Conservation (phyloP, 306 rosid species). For the Acmispon strigosus region DNA sequence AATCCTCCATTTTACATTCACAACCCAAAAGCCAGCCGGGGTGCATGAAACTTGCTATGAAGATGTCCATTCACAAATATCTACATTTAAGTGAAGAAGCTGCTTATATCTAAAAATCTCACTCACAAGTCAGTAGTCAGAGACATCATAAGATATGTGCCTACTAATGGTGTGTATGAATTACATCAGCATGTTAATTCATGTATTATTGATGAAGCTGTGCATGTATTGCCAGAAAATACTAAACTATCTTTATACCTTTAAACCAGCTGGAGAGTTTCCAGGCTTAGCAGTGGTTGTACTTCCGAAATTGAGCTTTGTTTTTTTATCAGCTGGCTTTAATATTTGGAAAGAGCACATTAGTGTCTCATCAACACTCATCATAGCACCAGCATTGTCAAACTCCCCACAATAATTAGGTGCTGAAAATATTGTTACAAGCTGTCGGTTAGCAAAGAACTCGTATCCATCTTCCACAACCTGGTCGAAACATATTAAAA, state of each 20-base stretch:
- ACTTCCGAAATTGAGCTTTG: conserved; percentile 54
- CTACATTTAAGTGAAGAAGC: neutral
- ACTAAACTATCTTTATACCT: conserved; percentile 33
- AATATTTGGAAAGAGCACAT: conserved; percentile 98
- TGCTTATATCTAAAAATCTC: neutral
- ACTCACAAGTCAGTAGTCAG: neutral
- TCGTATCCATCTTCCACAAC: conserved; percentile 95
- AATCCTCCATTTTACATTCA: neutral
- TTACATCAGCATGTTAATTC: neutral
- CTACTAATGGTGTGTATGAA: neutral
- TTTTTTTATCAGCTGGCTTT: conserved; percentile 69
- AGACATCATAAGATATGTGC: neutral
- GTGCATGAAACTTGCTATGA: conserved; percentile 5
- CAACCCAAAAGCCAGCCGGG: neutral
- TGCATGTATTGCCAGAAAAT: neutral
- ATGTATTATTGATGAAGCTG: neutral
- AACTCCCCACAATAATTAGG: conserved; percentile 97
- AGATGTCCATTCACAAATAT: neutral
- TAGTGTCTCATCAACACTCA: conserved; percentile 92
- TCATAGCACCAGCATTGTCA: conserved; percentile 98
- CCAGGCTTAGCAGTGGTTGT: conserved; percentile 65
- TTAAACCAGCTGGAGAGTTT: conserved; percentile 52
- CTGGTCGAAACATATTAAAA: conserved; percentile 32
- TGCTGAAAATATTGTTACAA: conserved; percentile 91
- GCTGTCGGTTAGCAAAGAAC: conserved; percentile 81